Percentiles rank a stretch among this genome's conserved stretches.
Conservation (phyloP, 495 filamentous ascomycete species). For the Neurospora terricola region DNA sequence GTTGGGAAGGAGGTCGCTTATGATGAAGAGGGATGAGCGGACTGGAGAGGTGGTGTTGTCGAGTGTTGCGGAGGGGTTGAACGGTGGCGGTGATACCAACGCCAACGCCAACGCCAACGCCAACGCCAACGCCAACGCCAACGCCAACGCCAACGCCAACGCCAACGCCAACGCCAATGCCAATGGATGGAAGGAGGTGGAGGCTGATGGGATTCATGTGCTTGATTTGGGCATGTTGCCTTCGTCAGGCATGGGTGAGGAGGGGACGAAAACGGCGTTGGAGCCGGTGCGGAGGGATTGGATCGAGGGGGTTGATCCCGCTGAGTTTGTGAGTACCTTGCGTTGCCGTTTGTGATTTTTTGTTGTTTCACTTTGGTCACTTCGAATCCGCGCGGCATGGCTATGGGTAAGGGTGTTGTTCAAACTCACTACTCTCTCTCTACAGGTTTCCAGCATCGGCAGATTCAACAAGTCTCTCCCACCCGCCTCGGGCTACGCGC, state of each 20-base stretch:
- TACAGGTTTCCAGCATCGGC: slow-evolving; percentile 49
- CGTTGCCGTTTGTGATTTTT: neutral
- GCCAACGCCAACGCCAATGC: neutral
- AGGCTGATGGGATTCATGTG: slow-evolving; percentile 66
- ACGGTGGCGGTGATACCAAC: neutral
- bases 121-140: slow-evolving; percentile 10
- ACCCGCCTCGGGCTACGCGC: slow-evolving; percentile 12
- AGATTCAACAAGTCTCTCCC: slow-evolving; percentile 49
- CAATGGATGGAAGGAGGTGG: slow-evolving; percentile 65
- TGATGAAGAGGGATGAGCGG: slow-evolving; percentile 38
- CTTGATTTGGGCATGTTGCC: slow-evolving; percentile 37
- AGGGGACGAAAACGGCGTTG: neutral
- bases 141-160: neutral
- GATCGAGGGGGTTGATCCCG: slow-evolving; percentile 5
- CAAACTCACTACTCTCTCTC: slow-evolving; percentile 28
- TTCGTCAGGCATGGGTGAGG: too few relatives aligned
- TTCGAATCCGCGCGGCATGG: neutral
- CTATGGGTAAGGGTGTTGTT: slow-evolving; percentile 9
- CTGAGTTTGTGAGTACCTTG: slow-evolving; percentile 31
- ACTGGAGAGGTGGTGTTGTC: slow-evolving; percentile 51
- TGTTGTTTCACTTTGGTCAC: neutral
- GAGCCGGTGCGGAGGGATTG: slow-evolving; percentile 11
- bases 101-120: neutral
- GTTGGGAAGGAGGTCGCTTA: slow-evolving; percentile 74
- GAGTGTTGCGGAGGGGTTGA: slow-evolving; percentile 56